These are phyloP conservation scores for Globisporangium camurandrum DNA, from an alignment of 352 stramenopile species.

Conservation along the genomic window DNA sequence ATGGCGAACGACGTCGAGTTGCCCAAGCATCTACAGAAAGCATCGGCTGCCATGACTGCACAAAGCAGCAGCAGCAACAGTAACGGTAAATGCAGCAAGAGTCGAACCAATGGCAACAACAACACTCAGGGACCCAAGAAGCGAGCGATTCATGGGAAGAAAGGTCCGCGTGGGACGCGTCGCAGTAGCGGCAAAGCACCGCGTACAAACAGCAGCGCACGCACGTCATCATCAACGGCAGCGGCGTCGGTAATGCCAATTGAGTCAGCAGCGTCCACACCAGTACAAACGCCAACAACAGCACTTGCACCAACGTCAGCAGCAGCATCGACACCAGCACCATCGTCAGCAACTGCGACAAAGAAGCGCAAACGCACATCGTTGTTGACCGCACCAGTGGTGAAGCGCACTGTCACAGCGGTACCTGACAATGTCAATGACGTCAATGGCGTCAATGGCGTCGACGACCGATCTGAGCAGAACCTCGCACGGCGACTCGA, in stretches of 20 bases:
- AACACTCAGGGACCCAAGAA: conserved; percentile 12
- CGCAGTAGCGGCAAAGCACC: conserved; percentile 10
- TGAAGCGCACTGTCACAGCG: too few species aligned
- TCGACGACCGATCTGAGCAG: conserved; percentile 7
- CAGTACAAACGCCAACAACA: too few species aligned
- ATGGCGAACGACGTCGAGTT: conserved; percentile 58
- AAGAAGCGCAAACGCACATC: conserved; percentile 41
- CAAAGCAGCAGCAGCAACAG: conserved; percentile 10
- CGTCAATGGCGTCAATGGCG: conserved; percentile 17
- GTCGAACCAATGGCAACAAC: neutral
- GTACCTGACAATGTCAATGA: conserved; percentile 5
- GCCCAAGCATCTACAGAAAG: conserved; percentile 49
- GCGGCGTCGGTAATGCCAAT: too few species aligned
- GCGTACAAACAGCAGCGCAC: conserved; percentile 8
- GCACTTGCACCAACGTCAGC: too few species aligned
- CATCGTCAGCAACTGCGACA: conserved; percentile 36
- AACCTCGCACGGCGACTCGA: conserved; percentile 33
- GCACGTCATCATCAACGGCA: too few species aligned
- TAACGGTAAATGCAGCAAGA: neutral
- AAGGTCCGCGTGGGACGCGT: conserved; percentile 22
- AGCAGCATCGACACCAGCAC: too few species aligned
- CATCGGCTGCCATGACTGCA: neutral
- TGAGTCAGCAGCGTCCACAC: too few species aligned
- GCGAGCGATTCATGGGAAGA: conserved; percentile 11
- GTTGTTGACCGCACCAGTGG: neutral